Conservation (phyloP, 345 rosid species). For the Ailanthus altissimus region DNA sequence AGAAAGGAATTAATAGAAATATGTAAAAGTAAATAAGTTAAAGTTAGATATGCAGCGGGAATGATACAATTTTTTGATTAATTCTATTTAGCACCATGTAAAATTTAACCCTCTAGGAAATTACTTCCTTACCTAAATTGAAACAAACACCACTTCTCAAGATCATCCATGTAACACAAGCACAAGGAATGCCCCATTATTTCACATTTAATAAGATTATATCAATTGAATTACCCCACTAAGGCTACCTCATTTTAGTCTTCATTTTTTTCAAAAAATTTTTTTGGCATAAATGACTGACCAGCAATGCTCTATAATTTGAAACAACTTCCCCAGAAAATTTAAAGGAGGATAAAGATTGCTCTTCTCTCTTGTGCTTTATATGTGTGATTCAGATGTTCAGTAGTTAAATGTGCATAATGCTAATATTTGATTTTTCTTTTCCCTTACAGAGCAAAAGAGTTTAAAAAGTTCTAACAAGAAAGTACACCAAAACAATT, state of each 20-base stretch:
- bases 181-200: not conserved
- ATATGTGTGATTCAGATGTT: not conserved
- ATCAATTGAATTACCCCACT: not conserved
- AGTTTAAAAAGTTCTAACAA: not conserved
- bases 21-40: not conserved
- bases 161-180: not conserved
- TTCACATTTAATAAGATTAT: not conserved
- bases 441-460: not conserved
- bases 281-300: not conserved
- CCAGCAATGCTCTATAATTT: not conserved
- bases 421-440: not conserved
- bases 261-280: not conserved
- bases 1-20: not conserved
- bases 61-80: not conserved
- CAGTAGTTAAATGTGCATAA: conserved; percentile 4
- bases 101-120: not conserved
- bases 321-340: conserved; percentile 2
- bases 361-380: not conserved
- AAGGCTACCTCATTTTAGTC: not conserved
- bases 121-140: conserved; percentile 1
- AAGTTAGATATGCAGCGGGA: not conserved
- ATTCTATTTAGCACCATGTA: not conserved
- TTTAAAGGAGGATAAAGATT: not conserved
- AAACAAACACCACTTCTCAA: not conserved
- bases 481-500: not conserved